Evolutionary conservation across 768 basidiomycete species (phyloP).

Genomic region (Lepiota brunneoincarnata): DNA sequence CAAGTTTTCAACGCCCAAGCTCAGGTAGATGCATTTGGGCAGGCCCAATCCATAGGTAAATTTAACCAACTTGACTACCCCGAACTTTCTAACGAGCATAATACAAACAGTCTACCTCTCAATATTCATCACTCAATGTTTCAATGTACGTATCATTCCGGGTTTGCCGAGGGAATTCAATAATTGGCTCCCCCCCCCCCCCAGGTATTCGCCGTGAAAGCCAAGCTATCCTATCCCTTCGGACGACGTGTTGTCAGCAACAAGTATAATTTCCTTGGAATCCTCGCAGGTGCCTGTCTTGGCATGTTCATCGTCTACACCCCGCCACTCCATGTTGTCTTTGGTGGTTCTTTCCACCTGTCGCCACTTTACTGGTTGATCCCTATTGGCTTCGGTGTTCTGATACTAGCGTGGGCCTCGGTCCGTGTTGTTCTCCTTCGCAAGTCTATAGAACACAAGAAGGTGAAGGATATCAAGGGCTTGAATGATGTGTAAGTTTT

Average conservation of each 20-base stretch:
- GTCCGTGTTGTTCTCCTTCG: slow-evolving; percentile 56
- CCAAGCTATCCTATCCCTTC: slow-evolving; percentile 62
- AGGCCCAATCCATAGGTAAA: slow-evolving; percentile 61
- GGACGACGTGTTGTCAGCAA: slow-evolving; percentile 54
- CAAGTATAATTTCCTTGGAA: slow-evolving; percentile 63
- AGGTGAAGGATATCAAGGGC: slow-evolving; percentile 64
- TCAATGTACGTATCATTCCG: slow-evolving; percentile 43
- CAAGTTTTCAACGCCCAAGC: slow-evolving; percentile 37
- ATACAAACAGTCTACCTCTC: slow-evolving; percentile 49
- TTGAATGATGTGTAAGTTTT: slow-evolving; percentile 70
- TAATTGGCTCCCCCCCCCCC: neutral
- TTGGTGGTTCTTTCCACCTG: slow-evolving; percentile 56
- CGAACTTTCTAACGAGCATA: neutral
- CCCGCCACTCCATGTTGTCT: slow-evolving; percentile 66
- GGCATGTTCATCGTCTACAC: slow-evolving; percentile 71
- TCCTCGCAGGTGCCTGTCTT: slow-evolving; percentile 56
- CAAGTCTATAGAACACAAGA: slow-evolving; percentile 50
- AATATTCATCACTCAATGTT: slow-evolving; percentile 66
- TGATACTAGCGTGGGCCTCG: slow-evolving; percentile 57
- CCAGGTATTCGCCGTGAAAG: slow-evolving; percentile 67
- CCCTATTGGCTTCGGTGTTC: slow-evolving; percentile 53
- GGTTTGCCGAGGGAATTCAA: too few species aligned
- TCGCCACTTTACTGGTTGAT: slow-evolving; percentile 71
- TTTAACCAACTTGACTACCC: neutral
- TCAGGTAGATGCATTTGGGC: slow-evolving; percentile 56